These are phyloP conservation scores for Xylaria digitata DNA, from an alignment of 2,329 filamentous ascomycete genomes.

Conservation along the genomic window DNA sequence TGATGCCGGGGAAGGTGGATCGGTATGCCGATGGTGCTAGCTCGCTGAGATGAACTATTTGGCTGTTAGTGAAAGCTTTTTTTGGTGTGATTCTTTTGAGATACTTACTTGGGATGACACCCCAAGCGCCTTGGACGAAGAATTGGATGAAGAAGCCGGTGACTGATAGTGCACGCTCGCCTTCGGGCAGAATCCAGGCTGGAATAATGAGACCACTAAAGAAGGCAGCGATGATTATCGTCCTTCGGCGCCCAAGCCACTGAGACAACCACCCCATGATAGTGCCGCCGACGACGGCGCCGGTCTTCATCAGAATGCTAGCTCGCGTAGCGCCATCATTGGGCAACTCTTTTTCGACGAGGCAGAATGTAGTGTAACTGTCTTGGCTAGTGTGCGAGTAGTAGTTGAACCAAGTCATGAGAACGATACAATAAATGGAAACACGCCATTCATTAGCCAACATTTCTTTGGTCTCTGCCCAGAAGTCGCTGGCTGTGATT, in stretches of 20 bases:
- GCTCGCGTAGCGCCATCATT: slow-evolving; percentile 75
- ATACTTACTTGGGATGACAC: slow-evolving; percentile 67
- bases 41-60: slow-evolving; percentile 74
- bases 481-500: slow-evolving; percentile 66
- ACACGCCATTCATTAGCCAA: slow-evolving; percentile 78
- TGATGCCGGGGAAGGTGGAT: slow-evolving; percentile 76
- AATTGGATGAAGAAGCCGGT: slow-evolving; percentile 77
- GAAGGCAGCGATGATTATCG: slow-evolving; percentile 71
- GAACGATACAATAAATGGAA: slow-evolving; percentile 79
- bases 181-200: slow-evolving; percentile 75
- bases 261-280: slow-evolving; percentile 80
- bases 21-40: slow-evolving; percentile 76
- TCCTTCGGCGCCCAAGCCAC: slow-evolving; percentile 77
- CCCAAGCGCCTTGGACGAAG: slow-evolving; percentile 74
- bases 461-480: slow-evolving; percentile 76
- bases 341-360: slow-evolving; percentile 74
- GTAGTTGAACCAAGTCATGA: slow-evolving; percentile 82
- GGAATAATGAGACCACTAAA: slow-evolving; percentile 73
- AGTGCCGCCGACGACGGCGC: slow-evolving; percentile 78
- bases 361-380: slow-evolving; percentile 84
- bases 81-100: background rate
- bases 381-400: slow-evolving; percentile 86
- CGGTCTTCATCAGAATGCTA: slow-evolving; percentile 83
- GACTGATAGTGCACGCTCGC: slow-evolving; percentile 68
- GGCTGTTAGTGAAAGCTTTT: slow-evolving; percentile 12